Evolutionary conservation across 441 rosid species (phyloP).

Genomic region (Eutrema salsugineum): DNA sequence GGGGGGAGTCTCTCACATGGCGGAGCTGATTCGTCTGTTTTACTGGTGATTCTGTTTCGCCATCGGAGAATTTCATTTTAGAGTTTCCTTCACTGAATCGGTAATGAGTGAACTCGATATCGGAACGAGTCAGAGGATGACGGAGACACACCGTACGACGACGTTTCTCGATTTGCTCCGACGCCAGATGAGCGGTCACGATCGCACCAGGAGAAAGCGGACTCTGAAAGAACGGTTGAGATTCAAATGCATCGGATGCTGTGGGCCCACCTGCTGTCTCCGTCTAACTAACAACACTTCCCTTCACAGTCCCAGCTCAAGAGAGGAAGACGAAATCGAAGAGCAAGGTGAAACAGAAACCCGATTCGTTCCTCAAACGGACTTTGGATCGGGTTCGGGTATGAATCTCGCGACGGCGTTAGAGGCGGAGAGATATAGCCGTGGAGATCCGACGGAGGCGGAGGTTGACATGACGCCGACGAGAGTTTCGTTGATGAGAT

Average conservation of each 20-base stretch:
- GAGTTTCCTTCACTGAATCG: neutral
- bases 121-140: constrained; percentile 42
- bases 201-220: constrained; percentile 35
- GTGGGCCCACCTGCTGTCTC: constrained; percentile 60
- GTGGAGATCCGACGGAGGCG: constrained; percentile 8
- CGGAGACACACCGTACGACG: constrained; percentile 21
- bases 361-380: neutral
- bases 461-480: constrained; percentile 44
- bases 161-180: constrained; percentile 52
- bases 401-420: constrained; percentile 88
- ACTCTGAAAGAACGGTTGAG: constrained; percentile 61
- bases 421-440: constrained; percentile 69
- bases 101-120: constrained; percentile 51
- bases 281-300: constrained; percentile 28
- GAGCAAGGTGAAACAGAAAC: neutral
- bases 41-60: neutral
- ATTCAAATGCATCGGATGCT: constrained; percentile 57
- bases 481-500: constrained; percentile 72
- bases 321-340: constrained; percentile 36
- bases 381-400: constrained; percentile 31
- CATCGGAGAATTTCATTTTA: neutral
- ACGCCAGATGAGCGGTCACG: constrained; percentile 46
- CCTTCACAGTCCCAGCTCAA: constrained; percentile 30
- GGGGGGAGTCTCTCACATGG: constrained; percentile 21
- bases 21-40: constrained; percentile 1